Percentiles rank a stretch among this genome's conserved stretches.
Conservation (phyloP, 768 basidiomycete species). For the Boletus coccyginus region DNA sequence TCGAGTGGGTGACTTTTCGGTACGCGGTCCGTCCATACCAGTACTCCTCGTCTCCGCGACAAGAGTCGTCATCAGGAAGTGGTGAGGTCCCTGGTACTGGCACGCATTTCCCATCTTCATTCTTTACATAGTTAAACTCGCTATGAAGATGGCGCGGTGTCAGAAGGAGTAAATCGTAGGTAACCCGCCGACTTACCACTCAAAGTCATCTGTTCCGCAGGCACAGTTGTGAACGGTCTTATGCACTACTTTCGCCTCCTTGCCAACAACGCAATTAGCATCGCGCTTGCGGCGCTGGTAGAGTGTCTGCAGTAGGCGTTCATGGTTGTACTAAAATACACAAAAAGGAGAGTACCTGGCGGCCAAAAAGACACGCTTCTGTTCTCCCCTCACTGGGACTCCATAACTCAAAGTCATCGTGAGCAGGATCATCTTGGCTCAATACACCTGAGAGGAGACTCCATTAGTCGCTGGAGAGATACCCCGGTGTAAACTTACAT, state of each 20-base stretch:
- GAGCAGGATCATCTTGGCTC: constrained; percentile 62
- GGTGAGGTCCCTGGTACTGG: constrained; percentile 68
- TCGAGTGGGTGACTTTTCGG: constrained; percentile 86
- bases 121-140: constrained; percentile 87
- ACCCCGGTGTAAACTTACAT: constrained; percentile 54
- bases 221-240: constrained; percentile 66
- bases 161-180: not conserved
- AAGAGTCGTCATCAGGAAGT: constrained; percentile 59
- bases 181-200: constrained; percentile 65
- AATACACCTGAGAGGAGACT: constrained; percentile 53
- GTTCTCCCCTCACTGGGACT: constrained; percentile 87
- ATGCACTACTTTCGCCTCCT: constrained; percentile 50
- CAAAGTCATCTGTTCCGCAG: constrained; percentile 79
- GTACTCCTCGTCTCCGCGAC: constrained; percentile 59
- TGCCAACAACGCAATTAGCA: constrained; percentile 80
- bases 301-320: constrained; percentile 53
- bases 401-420: constrained; percentile 98
- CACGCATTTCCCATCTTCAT: constrained; percentile 71
- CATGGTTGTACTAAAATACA: not conserved
- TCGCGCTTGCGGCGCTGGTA: constrained; percentile 87
- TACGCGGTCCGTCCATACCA: constrained; percentile 96
- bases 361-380: constrained; percentile 89
- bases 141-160: constrained; percentile 36
- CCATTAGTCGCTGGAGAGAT: not conserved
- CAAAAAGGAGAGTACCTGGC: constrained; percentile 53